Base-by-base conservation (phyloP, 1,284 basidiomycete species). In the Cutaneotrichosporon dermatis region DNA sequence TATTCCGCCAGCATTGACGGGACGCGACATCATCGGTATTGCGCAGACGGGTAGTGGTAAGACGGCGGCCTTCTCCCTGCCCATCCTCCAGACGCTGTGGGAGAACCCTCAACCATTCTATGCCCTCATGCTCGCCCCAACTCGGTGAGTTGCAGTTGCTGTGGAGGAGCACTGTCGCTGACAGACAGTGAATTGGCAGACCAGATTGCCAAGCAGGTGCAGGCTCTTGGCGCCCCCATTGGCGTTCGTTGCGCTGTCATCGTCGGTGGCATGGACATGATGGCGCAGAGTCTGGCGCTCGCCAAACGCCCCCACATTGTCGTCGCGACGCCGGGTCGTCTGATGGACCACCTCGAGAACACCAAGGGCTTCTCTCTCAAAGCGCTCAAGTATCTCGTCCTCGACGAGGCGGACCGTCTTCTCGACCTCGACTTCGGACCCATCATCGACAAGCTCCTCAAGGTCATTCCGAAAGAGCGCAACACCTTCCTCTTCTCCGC, bases 361-460 rank as follows among this genome's bases (percentile, higher is more conserved):
- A 99, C 96, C 4, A 99, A 99, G 76, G 96, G 96, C 0, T 99
- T 99, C 79, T 92, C 87, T 68, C 77, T 99, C 67, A 84, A 92
- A 68, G 84, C 81, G 11, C 79, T 99, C 58, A 90, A 93, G 76
- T 99, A 93, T 75, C 78, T 99, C 70, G 96, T 96, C 15, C 83
- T 99, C 71, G 96, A 99, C 71, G 96, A 99, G 81, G 96, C 96
- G 3, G 96, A 99, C 80, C 84, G 96, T 58, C 79, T 99, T 51
- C 82, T 99, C 45, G 96, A 99, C 79, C 88, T 99, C 85, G 96
- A 99, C 75, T 99, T 99, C 71, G 94, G 93, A 15, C 89, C 91
- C 41, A 89, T 92, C 59, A 94, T 99, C 65, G 96, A 99, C 81
- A 95, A 94, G 80, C 92, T 99, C 63, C 82, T 99, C 48, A 96